Evolutionary conservation across 1,284 basidiomycete species (phyloP).

Genomic region (Puccinia polysora): DNA sequence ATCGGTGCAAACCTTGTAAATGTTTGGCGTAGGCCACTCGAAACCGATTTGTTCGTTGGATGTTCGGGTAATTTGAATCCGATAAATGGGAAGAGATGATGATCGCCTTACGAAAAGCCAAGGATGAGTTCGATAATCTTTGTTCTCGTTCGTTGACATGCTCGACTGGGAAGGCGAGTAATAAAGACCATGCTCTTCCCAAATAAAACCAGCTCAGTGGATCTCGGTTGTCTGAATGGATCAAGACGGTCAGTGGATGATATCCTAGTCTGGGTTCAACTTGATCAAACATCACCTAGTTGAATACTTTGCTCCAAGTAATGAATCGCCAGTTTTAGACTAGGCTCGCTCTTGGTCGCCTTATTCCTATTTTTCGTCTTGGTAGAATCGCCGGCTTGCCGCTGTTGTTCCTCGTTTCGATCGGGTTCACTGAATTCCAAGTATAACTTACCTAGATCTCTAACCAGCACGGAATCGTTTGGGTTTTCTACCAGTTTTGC

Average conservation of each 20-base stretch:
- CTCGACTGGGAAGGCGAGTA: conserved; percentile 9
- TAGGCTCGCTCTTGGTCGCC: conserved; percentile 28
- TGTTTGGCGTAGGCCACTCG: conserved; percentile 20
- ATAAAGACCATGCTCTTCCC: conserved; percentile 31
- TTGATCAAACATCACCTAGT: conserved; percentile 3
- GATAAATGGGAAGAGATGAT: conserved; percentile 9
- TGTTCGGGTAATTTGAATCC: not conserved
- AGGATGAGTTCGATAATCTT: conserved; percentile 25
- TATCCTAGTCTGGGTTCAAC: not conserved
- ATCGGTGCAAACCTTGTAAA: conserved; percentile 4
- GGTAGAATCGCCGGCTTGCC: not conserved
- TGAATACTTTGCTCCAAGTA: conserved; percentile 40
- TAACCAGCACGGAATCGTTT: conserved; percentile 12
- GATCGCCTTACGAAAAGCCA: conserved; percentile 21
- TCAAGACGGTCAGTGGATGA: not conserved
- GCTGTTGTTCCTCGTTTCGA: conserved; percentile 6
- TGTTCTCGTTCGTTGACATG: conserved; percentile 9
- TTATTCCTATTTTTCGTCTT: not conserved
- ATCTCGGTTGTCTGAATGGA: conserved; percentile 27
- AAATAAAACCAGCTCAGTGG: conserved; percentile 20
- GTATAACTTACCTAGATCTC: conserved; percentile 35
- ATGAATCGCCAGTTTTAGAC: conserved; percentile 34
- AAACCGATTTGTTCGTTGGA: conserved; percentile 18
- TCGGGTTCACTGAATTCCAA: conserved; percentile 19
- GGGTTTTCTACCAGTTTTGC: conserved; percentile 19